Percentiles rank a stretch among this genome's conserved stretches.
Conservation (phyloP, 2,329 filamentous ascomycete genomes). For the Pleurostoma richardsiae region DNA sequence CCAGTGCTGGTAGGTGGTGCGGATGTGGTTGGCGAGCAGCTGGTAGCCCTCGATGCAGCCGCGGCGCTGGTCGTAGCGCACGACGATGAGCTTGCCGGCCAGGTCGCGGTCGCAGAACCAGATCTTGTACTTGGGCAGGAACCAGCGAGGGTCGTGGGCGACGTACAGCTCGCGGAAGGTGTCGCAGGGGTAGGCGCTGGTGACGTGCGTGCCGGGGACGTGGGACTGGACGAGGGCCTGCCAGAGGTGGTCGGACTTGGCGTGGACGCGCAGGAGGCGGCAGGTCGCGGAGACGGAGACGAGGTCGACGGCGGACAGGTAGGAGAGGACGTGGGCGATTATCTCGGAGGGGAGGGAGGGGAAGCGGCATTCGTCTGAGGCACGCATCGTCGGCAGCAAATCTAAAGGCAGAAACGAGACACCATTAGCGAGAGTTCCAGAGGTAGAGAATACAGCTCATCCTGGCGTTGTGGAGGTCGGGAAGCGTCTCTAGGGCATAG, state of each 20-base stretch:
- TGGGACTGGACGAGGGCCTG: slow-evolving; percentile 62
- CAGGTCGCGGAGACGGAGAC: slow-evolving; percentile 56
- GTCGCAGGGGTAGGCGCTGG: slow-evolving; percentile 50
- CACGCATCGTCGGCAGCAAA: too few relatives aligned
- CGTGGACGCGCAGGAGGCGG: slow-evolving; percentile 52
- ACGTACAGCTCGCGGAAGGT: slow-evolving; percentile 69
- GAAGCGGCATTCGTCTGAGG: slow-evolving; percentile 24
- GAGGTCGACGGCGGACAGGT: slow-evolving; percentile 62
- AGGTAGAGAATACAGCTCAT: too few relatives aligned
- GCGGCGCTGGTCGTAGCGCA: slow-evolving; percentile 67
- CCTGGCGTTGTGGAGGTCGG: too few relatives aligned
- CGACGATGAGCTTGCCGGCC: slow-evolving; percentile 69
- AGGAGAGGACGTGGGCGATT: slow-evolving; percentile 64
- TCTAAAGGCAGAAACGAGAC: too few relatives aligned
- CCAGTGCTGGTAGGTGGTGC: slow-evolving; percentile 58
- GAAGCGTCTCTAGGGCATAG: too few relatives aligned
- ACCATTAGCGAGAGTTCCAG: too few relatives aligned
- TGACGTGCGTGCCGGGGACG: slow-evolving; percentile 51
- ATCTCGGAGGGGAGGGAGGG: slow-evolving; percentile 68
- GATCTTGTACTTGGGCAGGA: slow-evolving; percentile 71
- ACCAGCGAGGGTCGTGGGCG: slow-evolving; percentile 78
- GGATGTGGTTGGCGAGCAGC: slow-evolving; percentile 59
- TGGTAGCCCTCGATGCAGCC: slow-evolving; percentile 79
- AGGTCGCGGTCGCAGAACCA: slow-evolving; percentile 79
- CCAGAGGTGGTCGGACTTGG: slow-evolving; percentile 68